These are phyloP conservation scores for Neurospora intermedia DNA, from an alignment of 495 filamentous ascomycete species.

Conservation along the genomic window DNA sequence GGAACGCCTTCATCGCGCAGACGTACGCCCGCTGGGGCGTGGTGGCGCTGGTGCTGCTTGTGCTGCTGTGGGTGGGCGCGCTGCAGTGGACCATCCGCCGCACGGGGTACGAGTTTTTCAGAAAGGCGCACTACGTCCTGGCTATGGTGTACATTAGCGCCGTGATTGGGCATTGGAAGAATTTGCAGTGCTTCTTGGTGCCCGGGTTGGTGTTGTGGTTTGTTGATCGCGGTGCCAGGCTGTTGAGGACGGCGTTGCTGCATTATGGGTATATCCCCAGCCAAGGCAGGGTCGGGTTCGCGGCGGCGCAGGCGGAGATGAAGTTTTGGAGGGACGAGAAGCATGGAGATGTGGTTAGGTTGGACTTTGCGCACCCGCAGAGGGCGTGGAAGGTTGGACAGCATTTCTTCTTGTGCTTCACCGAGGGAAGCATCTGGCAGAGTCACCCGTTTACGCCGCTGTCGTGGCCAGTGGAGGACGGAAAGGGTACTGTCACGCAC, in stretches of 20 bases:
- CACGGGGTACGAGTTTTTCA: constrained; percentile 58
- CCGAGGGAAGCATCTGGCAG: constrained; percentile 51
- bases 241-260: constrained; percentile 40
- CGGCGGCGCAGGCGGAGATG: constrained; percentile 36
- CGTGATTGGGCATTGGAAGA: constrained; percentile 56
- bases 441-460: constrained; percentile 57
- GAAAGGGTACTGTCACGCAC: constrained; percentile 31
- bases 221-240: constrained; percentile 41
- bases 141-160: constrained; percentile 57
- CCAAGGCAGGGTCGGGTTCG: constrained; percentile 33
- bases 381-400: constrained; percentile 49
- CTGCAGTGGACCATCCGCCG: constrained; percentile 40
- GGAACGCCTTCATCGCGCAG: constrained; percentile 40
- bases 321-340: constrained; percentile 37
- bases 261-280: constrained; percentile 35
- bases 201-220: constrained; percentile 47
- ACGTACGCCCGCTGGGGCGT: constrained; percentile 55
- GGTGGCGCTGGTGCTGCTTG: constrained; percentile 48
- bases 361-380: constrained; percentile 47
- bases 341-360: constrained; percentile 42
- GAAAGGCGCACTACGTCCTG: constrained; percentile 51
- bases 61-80: constrained; percentile 44
- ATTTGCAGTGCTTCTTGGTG: constrained; percentile 51
- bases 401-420: constrained; percentile 56
- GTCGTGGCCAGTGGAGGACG: constrained; percentile 31